A percentile compares a stretch with the other conserved stretches of the same genome.
Evolutionary conservation across 2,329 filamentous ascomycete genomes (phyloP).

Genomic region (Aspergillus pseudoglaucus): DNA sequence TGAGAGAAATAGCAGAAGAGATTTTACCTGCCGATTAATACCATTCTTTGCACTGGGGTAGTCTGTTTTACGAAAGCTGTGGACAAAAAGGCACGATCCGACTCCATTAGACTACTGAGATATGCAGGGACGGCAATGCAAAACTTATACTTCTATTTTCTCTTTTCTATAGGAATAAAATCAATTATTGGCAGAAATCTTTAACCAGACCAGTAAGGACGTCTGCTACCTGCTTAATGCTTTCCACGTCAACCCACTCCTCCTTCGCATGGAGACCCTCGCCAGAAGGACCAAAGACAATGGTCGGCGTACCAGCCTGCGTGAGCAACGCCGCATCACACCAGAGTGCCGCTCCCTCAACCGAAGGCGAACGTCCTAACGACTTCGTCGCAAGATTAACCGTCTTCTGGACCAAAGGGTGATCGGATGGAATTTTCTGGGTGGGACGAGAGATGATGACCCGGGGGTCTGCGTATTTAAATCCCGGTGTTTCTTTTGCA

Average conservation of each 20-base stretch:
- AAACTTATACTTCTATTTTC: not conserved
- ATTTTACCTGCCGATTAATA: not conserved
- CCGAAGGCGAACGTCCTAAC: slow-evolving; percentile 18
- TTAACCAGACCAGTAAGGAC: slow-evolving; percentile 13
- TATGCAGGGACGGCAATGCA: no score
- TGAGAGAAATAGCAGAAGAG: not conserved
- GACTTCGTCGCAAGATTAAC: slow-evolving; percentile 19
- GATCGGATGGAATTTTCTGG: slow-evolving; percentile 34
- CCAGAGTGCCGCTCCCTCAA: slow-evolving; percentile 40
- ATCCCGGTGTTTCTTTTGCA: slow-evolving; percentile 26
- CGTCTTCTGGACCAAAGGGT: slow-evolving; percentile 37
- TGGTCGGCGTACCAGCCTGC: slow-evolving; percentile 39
- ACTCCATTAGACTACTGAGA: no score
- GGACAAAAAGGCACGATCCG: no score
- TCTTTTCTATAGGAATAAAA: not conserved
- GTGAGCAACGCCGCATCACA: slow-evolving; percentile 47
- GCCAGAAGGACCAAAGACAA: slow-evolving; percentile 45
- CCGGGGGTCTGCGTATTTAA: slow-evolving; percentile 35
- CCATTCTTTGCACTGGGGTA: no score
- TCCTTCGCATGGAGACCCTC: slow-evolving; percentile 47
- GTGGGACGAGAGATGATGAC: slow-evolving; percentile 40
- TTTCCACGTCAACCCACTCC: slow-evolving; percentile 45
- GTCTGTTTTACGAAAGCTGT: no score
- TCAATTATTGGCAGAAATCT: slow-evolving; percentile 14
- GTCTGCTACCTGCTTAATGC: slow-evolving; percentile 30